These are phyloP conservation scores for Daldinia concentrica DNA, from an alignment of 495 filamentous ascomycete species.

Conservation along the genomic window DNA sequence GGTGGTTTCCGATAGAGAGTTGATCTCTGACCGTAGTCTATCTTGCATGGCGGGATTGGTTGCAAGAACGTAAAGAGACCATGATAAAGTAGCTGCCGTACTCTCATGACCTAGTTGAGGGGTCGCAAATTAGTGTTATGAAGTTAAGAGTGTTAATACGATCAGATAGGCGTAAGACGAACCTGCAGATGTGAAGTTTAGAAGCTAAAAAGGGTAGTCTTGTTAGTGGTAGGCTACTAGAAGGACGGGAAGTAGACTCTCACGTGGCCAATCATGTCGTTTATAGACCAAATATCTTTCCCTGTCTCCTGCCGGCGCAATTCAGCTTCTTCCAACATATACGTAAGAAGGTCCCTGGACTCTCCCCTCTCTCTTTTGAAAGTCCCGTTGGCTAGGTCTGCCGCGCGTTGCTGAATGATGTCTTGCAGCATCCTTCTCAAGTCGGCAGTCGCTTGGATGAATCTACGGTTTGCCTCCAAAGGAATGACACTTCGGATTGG, in stretches of 20 bases:
- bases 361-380: conserved; percentile 27
- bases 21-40: conserved; percentile 45
- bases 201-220: conserved; percentile 9
- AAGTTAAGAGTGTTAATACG: not conserved
- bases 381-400: conserved; percentile 37
- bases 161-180: not conserved
- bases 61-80: conserved; percentile 39
- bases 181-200: conserved; percentile 41
- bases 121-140: not conserved
- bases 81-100: conserved; percentile 37
- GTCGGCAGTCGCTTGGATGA: conserved; percentile 36
- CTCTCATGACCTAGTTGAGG: conserved; percentile 39
- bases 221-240: not conserved
- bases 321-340: conserved; percentile 41
- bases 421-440: conserved; percentile 41
- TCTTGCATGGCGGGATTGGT: conserved; percentile 34
- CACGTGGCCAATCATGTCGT: conserved; percentile 44
- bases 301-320: conserved; percentile 30
- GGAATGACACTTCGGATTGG: conserved; percentile 44
- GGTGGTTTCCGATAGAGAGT: conserved; percentile 20
- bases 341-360: conserved; percentile 40
- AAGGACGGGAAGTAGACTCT: not conserved
- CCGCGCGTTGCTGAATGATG: conserved; percentile 35
- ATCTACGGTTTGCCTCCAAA: conserved; percentile 40
- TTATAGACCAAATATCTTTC: conserved; percentile 35